Base-by-base conservation (phyloP, 257 asterid genomes). In the Apocynum venetum region DNA sequence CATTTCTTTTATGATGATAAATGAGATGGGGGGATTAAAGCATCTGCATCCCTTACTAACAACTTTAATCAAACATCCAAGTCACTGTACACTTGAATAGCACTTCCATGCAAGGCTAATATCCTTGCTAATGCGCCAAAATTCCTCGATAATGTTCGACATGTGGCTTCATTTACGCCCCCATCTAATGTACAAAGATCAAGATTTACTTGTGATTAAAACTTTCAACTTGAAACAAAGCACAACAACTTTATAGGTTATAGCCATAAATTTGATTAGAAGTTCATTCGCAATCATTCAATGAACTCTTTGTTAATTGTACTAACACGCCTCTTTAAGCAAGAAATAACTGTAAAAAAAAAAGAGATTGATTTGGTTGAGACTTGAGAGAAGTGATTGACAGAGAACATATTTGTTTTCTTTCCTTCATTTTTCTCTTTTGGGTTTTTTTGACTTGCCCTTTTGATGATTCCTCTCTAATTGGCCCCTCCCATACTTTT, bases 211-310 rank as follows among this genome's bases (percentile, higher is more conserved):
- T 4, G 43, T 3, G 9, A 35, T 38, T 6, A 4, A 19, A 2
- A 14, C 13, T 40, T 38, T 47, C 14, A 43, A 11, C 4, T 10
- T 47, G 14, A 40, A 65, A 14, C 25, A 60, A 47, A 63, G n/a
- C 17, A 63, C 12, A 46, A 31, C 14, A 13, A 64, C 55, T 49
- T 9, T 49, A 8, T 46, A 4, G 15, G 19, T 9, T 35, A 46
- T 76, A 73, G 48, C 17, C 57, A 53, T 53, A 70, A 70, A 57
- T 10, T 71, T 15, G 20, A 72, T 73, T 78, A 41, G 43, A 72
- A 51, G 35, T 59, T 10, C 57, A 74, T 60, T 60, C 6, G 36
- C 12, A 60, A 74, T 59, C 38, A 74, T 46, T 41, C 52, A 40
- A 67, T 67, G 6, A n/a, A 12, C 56, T 14, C 52, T 46, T 56